These are phyloP conservation scores for Nannochloropsis oceanica DNA, from an alignment of 108 stramenopile species.

Conservation along the genomic window DNA sequence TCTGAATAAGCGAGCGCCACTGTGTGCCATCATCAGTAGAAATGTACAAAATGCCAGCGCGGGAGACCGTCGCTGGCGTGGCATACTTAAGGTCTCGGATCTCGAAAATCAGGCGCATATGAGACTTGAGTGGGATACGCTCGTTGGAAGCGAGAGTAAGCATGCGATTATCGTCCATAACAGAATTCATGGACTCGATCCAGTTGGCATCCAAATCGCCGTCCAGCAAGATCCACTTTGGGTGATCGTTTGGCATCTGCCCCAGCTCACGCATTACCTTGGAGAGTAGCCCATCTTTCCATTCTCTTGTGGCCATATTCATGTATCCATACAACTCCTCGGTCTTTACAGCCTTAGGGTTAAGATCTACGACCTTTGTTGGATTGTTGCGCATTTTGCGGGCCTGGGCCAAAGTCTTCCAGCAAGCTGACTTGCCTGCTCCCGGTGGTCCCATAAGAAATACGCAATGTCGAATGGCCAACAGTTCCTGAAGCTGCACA, in stretches of 20 bases:
- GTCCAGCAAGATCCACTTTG: constrained; percentile 69
- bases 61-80: constrained; percentile 60
- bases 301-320: constrained; percentile 57
- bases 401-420: constrained; percentile 53
- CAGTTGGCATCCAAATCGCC: constrained; percentile 69
- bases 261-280: constrained; percentile 58
- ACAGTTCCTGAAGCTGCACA: constrained; percentile 53
- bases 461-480: constrained; percentile 50
- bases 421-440: constrained; percentile 57
- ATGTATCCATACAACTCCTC: constrained; percentile 62
- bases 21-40: constrained; percentile 58
- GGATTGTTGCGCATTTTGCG: constrained; percentile 24
- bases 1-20: constrained; percentile 55
- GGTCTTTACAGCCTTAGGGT: constrained; percentile 62
- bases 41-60: constrained; percentile 66
- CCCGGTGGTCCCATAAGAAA: constrained; percentile 56
- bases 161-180: constrained; percentile 73
- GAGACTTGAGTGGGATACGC: constrained; percentile 55
- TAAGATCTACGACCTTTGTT: constrained; percentile 49
- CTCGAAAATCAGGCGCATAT: constrained; percentile 72
- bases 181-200: constrained; percentile 68
- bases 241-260: constrained; percentile 48
- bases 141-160: constrained; percentile 68
- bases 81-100: constrained; percentile 62
- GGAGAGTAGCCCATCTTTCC: constrained; percentile 60